These are phyloP conservation scores for Fusarium caatingaense DNA, from an alignment of 2,329 filamentous ascomycete species.

Conservation along the genomic window DNA sequence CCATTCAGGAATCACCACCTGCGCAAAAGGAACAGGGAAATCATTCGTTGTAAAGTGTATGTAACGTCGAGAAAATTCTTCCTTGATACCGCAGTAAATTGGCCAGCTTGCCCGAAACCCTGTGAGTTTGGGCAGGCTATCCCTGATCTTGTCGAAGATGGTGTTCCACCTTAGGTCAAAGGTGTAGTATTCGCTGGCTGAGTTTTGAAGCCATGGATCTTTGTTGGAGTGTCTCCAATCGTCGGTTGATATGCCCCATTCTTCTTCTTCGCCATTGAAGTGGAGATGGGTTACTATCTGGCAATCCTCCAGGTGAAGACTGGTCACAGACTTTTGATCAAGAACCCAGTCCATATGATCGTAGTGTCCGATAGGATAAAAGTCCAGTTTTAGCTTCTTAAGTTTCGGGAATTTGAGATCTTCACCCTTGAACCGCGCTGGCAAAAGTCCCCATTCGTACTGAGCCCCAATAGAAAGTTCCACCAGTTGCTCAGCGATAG, in stretches of 20 bases:
- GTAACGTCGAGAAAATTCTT: neutral
- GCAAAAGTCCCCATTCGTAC: neutral
- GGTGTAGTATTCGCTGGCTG: too few relatives aligned
- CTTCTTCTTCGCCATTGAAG: accelerated
- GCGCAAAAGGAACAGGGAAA: neutral
- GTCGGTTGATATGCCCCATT: neutral
- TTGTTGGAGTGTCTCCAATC: neutral
- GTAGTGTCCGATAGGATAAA: neutral
- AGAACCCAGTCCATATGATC: neutral
- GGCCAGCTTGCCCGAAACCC: neutral
- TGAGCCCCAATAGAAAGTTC: neutral
- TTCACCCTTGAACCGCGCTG: too few relatives aligned
- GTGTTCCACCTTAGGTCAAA: neutral
- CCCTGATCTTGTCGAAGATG: neutral
- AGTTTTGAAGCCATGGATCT: too few relatives aligned
- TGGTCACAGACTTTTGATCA: neutral
- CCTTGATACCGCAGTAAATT: too few relatives aligned
- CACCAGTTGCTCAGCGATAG: neutral
- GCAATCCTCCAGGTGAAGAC: neutral
- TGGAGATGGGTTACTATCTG: neutral
- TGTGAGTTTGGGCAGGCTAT: neutral
- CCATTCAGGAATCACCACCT: too few relatives aligned
- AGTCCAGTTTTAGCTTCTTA: accelerated
- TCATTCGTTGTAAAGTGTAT: neutral
- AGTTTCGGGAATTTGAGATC: neutral